Evolutionary conservation across 1,284 basidiomycete genomes (phyloP).

Genomic region (Naganishia sp.): DNA sequence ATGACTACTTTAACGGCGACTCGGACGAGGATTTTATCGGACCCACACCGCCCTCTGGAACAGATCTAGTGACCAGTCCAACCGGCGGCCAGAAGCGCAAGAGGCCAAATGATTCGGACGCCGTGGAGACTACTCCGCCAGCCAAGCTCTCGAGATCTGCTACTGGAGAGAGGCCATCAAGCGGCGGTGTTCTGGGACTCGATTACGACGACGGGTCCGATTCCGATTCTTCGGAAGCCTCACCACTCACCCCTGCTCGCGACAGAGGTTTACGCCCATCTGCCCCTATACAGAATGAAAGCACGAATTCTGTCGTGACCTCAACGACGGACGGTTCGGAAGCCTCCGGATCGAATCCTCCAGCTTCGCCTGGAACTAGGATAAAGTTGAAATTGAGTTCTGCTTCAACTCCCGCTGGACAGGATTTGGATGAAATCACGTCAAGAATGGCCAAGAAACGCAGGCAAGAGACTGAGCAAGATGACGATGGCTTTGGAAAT

Average conservation of each 20-base stretch:
- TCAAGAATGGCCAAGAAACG: slow-evolving; percentile 67
- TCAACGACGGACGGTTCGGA: slow-evolving; percentile 27
- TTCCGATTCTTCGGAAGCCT: slow-evolving; percentile 45
- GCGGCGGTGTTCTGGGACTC: slow-evolving; percentile 39
- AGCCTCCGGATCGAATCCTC: slow-evolving; percentile 47
- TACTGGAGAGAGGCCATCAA: slow-evolving; percentile 16
- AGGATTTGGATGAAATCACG: slow-evolving; percentile 54
- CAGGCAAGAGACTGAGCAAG: slow-evolving; percentile 66
- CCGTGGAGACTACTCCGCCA: slow-evolving; percentile 29
- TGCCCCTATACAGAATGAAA: slow-evolving; percentile 22
- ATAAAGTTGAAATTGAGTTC: slow-evolving; percentile 27
- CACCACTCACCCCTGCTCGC: slow-evolving; percentile 13
- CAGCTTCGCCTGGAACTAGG: slow-evolving; percentile 48
- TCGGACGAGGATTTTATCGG: slow-evolving; percentile 56
- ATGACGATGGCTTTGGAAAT: slow-evolving; percentile 67
- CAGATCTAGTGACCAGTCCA: slow-evolving; percentile 3
- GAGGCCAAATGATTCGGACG: slow-evolving; percentile 34
- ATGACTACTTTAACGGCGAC: slow-evolving; percentile 80
- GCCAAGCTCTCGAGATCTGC: slow-evolving; percentile 13
- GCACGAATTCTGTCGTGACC: slow-evolving; percentile 18
- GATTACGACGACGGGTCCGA: slow-evolving; percentile 54
- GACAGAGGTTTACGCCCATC: slow-evolving; percentile 18
- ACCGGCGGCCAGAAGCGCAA: slow-evolving; percentile 40
- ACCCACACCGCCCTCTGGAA: slow-evolving; percentile 34
- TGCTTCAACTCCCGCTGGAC: slow-evolving; percentile 33